Evolutionary conservation across 306 rosid species (phyloP).

Genomic region (Fagus crenata): DNA sequence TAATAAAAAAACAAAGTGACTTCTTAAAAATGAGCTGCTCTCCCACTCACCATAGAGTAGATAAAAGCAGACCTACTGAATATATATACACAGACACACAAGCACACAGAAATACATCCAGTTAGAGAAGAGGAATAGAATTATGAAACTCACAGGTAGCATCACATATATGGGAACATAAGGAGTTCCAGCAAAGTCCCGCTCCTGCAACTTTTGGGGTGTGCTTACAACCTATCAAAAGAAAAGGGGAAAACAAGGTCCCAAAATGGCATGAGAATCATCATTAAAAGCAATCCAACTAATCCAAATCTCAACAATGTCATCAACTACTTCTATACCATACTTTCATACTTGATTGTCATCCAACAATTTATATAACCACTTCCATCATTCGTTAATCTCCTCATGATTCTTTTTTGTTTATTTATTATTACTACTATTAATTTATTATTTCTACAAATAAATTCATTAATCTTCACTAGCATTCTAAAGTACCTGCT

Average conservation of each 20-base stretch:
- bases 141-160: constrained; percentile 69
- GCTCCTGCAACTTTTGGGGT: constrained; percentile 55
- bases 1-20: not conserved
- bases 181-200: constrained; percentile 72
- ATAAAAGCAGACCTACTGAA: not conserved
- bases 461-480: not conserved
- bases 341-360: not conserved
- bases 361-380: not conserved
- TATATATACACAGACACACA: too few relatives aligned
- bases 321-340: not conserved
- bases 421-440: not conserved
- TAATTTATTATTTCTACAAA: not conserved
- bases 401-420: not conserved
- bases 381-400: not conserved
- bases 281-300: not conserved
- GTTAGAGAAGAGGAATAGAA: not conserved
- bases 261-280: not conserved
- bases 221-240: constrained; percentile 59
- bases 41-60: not conserved
- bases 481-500: not conserved
- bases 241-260: constrained; percentile 2
- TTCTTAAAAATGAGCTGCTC: not conserved
- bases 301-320: not conserved
- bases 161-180: constrained; percentile 87
- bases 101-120: constrained; percentile 9